Conservation (phyloP, 495 filamentous ascomycete species). For the Cudoniella acicularis region DNA sequence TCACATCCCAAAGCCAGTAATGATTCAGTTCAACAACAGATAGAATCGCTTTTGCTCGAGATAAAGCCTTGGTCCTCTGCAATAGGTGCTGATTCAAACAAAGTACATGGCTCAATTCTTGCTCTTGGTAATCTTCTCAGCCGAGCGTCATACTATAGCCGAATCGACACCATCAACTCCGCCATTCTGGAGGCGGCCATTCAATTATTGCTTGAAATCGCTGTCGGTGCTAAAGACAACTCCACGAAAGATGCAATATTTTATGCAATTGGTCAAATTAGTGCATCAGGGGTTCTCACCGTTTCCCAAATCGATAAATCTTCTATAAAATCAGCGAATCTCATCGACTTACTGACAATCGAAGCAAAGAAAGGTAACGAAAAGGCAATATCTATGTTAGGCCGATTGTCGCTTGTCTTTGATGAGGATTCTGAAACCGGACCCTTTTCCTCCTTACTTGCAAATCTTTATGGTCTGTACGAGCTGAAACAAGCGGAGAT, state of each 20-base stretch:
- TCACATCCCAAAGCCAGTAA: slow-evolving; percentile 52
- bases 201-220: slow-evolving; percentile 11
- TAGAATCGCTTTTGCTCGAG: slow-evolving; percentile 37
- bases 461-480: slow-evolving; percentile 68
- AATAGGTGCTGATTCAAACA: slow-evolving; percentile 56
- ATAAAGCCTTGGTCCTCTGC: slow-evolving; percentile 50
- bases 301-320: slow-evolving; percentile 17
- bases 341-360: slow-evolving; percentile 56
- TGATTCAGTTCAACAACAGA: slow-evolving; percentile 26
- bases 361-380: slow-evolving; percentile 79
- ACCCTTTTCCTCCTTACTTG: slow-evolving; percentile 38
- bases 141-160: slow-evolving; percentile 47
- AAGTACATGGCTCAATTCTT: slow-evolving; percentile 51
- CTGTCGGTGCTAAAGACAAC: slow-evolving; percentile 19
- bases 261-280: slow-evolving; percentile 68
- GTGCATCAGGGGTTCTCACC: slow-evolving; percentile 60
- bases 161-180: slow-evolving; percentile 9
- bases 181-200: slow-evolving; percentile 10
- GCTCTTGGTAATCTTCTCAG: slow-evolving; percentile 45
- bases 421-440: slow-evolving; percentile 27
- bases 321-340: slow-evolving; percentile 19
- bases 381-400: slow-evolving; percentile 71
- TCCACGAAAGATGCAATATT: slow-evolving; percentile 47
- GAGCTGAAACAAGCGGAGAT: slow-evolving; percentile 79
- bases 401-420: slow-evolving; percentile 57